phyloP scores from a whole-genome alignment of 176 grass and related monocot genomes.

The Phragmites australis region DNA sequence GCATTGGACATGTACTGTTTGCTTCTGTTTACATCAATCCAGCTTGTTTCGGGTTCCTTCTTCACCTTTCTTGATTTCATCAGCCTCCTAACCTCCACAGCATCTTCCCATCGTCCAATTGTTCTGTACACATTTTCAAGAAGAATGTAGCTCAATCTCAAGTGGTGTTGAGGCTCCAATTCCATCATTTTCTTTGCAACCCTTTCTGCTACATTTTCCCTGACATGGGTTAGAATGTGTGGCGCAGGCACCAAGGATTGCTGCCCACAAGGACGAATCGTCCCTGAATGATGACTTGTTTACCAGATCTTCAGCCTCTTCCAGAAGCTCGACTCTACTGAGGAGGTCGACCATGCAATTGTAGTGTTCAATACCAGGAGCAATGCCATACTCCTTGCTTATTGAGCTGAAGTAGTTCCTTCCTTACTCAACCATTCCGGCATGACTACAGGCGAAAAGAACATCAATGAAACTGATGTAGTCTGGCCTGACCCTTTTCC shows the following conservation, averaged over 20 bases:
- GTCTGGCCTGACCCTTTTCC: constrained; percentile 58
- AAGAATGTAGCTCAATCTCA: constrained; percentile 93
- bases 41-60: constrained; percentile 70
- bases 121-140: constrained; percentile 85
- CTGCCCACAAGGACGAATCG: constrained; percentile 69
- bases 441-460: constrained; percentile 79
- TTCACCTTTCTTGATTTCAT: constrained; percentile 66
- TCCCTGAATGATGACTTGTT: constrained; percentile 51
- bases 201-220: constrained; percentile 63
- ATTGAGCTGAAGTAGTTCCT: constrained; percentile 69
- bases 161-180: constrained; percentile 66
- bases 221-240: constrained; percentile 65
- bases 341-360: constrained; percentile 95
- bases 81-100: constrained; percentile 65
- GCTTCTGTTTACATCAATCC: constrained; percentile 54
- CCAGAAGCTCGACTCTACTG: constrained; percentile 67
- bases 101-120: constrained; percentile 73
- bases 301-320: constrained; percentile 87
- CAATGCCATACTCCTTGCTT: constrained; percentile 52
- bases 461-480: constrained; percentile 77
- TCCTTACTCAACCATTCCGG: constrained; percentile 71
- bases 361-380: constrained; percentile 73
- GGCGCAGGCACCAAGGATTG: constrained; percentile 65
- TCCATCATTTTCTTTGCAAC: constrained; percentile 84
- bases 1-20: constrained; percentile 2